Percentiles rank a stretch among this genome's conserved stretches.
Conservation (phyloP, 2,329 filamentous ascomycete species). For the Claviceps cyperi region DNA sequence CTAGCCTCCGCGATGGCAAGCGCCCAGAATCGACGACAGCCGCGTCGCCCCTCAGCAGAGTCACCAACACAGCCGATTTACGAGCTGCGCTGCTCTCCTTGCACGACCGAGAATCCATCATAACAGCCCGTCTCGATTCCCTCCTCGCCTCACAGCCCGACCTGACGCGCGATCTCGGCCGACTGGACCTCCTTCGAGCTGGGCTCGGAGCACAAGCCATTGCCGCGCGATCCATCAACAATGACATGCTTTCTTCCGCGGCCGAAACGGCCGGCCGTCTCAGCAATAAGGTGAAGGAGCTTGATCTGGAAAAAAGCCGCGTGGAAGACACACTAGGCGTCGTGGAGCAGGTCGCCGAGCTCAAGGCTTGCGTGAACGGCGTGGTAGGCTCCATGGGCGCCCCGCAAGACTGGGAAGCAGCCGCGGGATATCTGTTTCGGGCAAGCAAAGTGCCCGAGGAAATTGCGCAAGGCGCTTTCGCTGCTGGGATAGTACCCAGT, state of each 20-base stretch:
- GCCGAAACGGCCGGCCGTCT: constrained; percentile 75
- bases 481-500: constrained; percentile 82
- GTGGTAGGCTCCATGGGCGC: constrained; percentile 94
- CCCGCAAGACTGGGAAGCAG: constrained; percentile 96
- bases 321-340: constrained; percentile 84
- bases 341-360: constrained; percentile 90
- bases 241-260: constrained; percentile 79
- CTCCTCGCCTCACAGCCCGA: constrained; percentile 75
- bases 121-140: constrained; percentile 60
- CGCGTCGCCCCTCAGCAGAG: constrained; percentile 43
- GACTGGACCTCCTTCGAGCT: constrained; percentile 78
- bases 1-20: constrained; percentile 17
- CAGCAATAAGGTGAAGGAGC: constrained; percentile 69
- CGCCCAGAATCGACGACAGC: constrained; percentile 12
- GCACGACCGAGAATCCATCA: constrained; percentile 57
- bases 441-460: constrained; percentile 67
- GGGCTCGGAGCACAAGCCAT: constrained; percentile 78
- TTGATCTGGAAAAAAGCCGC: constrained; percentile 82
- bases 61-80: constrained; percentile 64
- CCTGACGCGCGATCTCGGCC: constrained; percentile 70
- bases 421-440: constrained; percentile 74
- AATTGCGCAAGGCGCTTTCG: constrained; percentile 74
- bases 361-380: constrained; percentile 90
- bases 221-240: constrained; percentile 68
- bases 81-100: constrained; percentile 62